These are phyloP conservation scores for Diaporthe velutina DNA, from an alignment of 2,329 filamentous ascomycete species.

Conservation along the genomic window DNA sequence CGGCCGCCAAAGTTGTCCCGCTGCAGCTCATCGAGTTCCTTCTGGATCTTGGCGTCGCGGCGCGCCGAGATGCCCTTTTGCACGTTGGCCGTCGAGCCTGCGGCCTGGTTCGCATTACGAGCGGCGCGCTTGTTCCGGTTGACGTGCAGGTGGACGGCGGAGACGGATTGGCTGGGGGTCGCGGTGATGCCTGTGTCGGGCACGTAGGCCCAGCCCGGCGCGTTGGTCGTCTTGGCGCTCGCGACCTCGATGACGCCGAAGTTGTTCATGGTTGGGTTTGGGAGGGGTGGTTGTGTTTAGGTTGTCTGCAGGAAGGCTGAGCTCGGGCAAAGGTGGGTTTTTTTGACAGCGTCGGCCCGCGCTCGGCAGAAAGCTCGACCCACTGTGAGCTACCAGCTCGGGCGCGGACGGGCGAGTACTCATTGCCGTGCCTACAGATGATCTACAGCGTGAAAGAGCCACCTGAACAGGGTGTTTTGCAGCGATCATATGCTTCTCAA, in stretches of 20 bases:
- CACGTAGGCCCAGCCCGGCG: conserved; percentile 94
- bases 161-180: conserved; percentile 56
- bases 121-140: conserved; percentile 79
- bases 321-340: conserved; percentile 9
- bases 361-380: conserved; percentile 38
- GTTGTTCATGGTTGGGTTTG: conserved; percentile 66
- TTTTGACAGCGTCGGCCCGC: conserved; percentile 34
- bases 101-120: conserved; percentile 65
- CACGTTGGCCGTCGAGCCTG: conserved; percentile 62
- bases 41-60: conserved; percentile 84
- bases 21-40: conserved; percentile 86
- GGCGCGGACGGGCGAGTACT: neutral
- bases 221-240: conserved; percentile 74
- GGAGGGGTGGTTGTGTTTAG: conserved; percentile 21
- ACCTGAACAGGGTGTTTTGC: neutral
- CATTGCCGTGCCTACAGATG: neutral
- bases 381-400: neutral
- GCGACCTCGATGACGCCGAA: conserved; percentile 88
- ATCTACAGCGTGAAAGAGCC: neutral
- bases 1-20: conserved; percentile 75
- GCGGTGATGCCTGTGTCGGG: conserved; percentile 77
- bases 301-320: conserved; percentile 1
- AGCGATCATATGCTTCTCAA: neutral
- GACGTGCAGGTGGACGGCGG: conserved; percentile 52
- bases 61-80: conserved; percentile 80